phyloP scores from a whole-genome alignment of 1,284 basidiomycete species.

The Leccinum solheimii region DNA sequence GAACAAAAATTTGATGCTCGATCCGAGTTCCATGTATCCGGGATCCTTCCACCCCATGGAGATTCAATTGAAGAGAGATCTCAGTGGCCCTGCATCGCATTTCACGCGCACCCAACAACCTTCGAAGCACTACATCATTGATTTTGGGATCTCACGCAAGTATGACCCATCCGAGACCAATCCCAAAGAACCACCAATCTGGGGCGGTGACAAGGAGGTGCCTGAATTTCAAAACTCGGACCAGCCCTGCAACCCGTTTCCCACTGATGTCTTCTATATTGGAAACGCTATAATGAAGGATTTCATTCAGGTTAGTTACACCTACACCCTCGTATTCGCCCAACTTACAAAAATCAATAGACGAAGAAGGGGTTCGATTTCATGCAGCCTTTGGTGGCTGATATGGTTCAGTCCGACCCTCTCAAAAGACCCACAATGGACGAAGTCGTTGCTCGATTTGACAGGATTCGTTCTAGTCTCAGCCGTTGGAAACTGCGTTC shows the following conservation, averaged over 20 bases:
- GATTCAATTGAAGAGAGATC: background rate
- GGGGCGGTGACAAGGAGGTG: constrained; percentile 24
- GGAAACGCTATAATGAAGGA: constrained; percentile 34
- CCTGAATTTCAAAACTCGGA: constrained; percentile 25
- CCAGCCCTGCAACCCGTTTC: constrained; percentile 34
- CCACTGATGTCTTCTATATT: constrained; percentile 38
- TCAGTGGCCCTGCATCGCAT: background rate
- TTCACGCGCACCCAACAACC: background rate
- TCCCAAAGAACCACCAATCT: constrained; percentile 4
- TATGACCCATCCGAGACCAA: background rate
- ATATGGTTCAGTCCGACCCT: background rate
- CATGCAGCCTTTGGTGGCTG: background rate
- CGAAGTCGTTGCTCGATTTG: background rate
- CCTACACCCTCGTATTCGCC: no score
- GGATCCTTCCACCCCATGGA: background rate
- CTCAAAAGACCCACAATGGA: background rate
- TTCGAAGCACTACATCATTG: background rate
- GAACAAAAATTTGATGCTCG: background rate
- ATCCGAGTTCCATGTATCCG: background rate
- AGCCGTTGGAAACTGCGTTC: background rate
- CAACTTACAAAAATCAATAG: background rate
- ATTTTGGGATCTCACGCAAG: background rate
- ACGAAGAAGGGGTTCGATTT: constrained; percentile 1
- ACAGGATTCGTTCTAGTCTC: background rate
- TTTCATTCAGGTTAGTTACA: constrained; percentile 31